Base-by-base conservation (phyloP, 2,329 filamentous ascomycete genomes). In the Zasmidium angulare region DNA sequence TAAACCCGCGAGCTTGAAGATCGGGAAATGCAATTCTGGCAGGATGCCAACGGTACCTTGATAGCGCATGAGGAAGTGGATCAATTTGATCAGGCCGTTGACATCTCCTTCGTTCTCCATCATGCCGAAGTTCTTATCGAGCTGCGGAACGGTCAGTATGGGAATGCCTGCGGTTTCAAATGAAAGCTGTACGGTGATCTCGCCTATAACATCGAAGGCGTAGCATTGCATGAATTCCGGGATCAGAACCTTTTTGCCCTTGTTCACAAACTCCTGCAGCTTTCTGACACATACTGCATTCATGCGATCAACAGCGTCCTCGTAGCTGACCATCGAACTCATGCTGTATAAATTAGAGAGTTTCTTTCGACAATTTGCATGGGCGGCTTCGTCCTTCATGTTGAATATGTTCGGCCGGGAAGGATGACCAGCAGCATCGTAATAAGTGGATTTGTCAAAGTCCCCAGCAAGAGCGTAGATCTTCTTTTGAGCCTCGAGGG, bases 161-260 rank as follows among this genome's bases (percentile, higher is more conserved):
- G 46, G 9, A 22, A 4, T 49, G 4, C 43, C 6, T 14, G 46
- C 19, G 3, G 17, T 3, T 6, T 3, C 12, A 10, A 20, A 20
- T 4, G 17, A 24, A 10, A 22, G 3, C 36, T 43, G 12, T 24
- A 49, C 76, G 1, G 75, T 75, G 20, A 78, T 62, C 63, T 76
- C 74, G 26, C 76, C 76, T 24, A 77, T 78, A 24, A 79, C 74
- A 50, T 79, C 75, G 19, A 77, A 77, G 9, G 75, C 76, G 58
- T 76, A 77, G 21, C 75, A 71, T 51, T 77, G 75, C 40, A 76
- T 66, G 74, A 75, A 77, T 29, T 72, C 69, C 9, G 69, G 73
- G 58, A 78, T 66, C 12, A 51, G 21, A 20, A 56, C 36, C 47
- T 26, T 51, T 48, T 52, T 19, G 14, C 24, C 19, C 26, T 29